Base-by-base conservation (phyloP, 139 green algal genomes). In the Raphidocelis subcapitata region DNA sequence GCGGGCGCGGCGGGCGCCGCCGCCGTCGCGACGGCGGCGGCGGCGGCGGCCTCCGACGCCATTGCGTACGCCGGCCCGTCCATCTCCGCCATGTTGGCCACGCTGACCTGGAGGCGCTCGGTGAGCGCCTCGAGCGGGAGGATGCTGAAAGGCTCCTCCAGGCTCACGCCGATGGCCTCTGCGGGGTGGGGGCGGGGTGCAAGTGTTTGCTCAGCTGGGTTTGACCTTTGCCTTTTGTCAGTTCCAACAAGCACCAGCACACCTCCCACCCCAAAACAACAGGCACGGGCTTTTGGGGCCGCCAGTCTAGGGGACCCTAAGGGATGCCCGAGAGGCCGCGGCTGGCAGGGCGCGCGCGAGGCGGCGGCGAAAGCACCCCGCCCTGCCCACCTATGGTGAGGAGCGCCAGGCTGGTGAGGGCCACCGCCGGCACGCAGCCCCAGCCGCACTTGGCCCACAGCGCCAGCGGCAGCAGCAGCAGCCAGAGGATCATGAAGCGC, bases 401-500 rank as follows among this genome's bases (percentile, higher is more conserved):
- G 67, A 84, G 67, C 65, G 77, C 62, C 54, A 80, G 80, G 62
- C 67, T 74, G 52, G 80, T 61, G 41, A 77, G 35, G 2, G 73
- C 73, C 33, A 76, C 64, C 51, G 62, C 68, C 5, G 74, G 76
- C 8, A 86, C 60, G 26, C 76, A 65, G 12, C 49, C 33, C 57
- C 44, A 79, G 55, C 75, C 74, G 32, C 65, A 68, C 24, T 65
- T 66, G 31, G 72, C 36, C 79, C 79, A 92, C 69, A 97, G 81
- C 0, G 85, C 84, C 15, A 96, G 60, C 21, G 93, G 93, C 78
- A 97, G 81, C 63, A 90, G 79, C 28, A 81, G 59, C 56, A 97
- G 90, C 87, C 86, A 95, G 15, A 94, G 68, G 62, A 95, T 81
- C 37, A 94, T 77, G 79, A 88, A 89, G 33, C 83, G 76, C 1